Percentiles rank a stretch among this genome's conserved stretches.
These are phyloP conservation scores for Stenogyne calaminthoides DNA, from an alignment of 305 asterid species.

Conservation along the genomic window DNA sequence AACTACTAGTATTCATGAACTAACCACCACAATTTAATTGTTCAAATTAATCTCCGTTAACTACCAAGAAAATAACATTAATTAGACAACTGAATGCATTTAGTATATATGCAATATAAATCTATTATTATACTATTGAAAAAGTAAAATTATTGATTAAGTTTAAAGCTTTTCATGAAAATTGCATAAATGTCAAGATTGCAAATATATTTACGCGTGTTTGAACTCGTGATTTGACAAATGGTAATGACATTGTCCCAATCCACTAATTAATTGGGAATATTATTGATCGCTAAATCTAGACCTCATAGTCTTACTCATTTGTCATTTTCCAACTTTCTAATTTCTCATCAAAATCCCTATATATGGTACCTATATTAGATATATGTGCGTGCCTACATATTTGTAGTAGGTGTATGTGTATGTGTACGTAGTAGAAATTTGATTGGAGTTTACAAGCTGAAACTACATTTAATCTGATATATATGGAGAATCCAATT, in stretches of 20 bases:
- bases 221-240: slow-evolving; percentile 30
- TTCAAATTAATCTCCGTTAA: background rate
- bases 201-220: slow-evolving; percentile 29
- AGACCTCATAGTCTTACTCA: slow-evolving; percentile 26
- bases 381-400: background rate
- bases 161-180: background rate
- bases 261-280: slow-evolving; percentile 34
- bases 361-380: background rate
- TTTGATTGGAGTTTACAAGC: no score
- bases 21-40: background rate
- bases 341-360: background rate
- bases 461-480: no score
- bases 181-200: background rate
- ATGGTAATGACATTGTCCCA: slow-evolving; percentile 41
- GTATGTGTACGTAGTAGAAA: no score
- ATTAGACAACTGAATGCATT: background rate
- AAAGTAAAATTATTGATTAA: background rate
- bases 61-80: background rate
- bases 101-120: background rate
- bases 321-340: slow-evolving; percentile 24
- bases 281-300: slow-evolving; percentile 22
- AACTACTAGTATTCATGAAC: background rate
- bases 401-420: no score
- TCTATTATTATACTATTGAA: background rate
- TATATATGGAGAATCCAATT: no score